These are phyloP conservation scores for Pseudocercospora fijiensis DNA, from an alignment of 2,329 filamentous ascomycete genomes.

Conservation along the genomic window DNA sequence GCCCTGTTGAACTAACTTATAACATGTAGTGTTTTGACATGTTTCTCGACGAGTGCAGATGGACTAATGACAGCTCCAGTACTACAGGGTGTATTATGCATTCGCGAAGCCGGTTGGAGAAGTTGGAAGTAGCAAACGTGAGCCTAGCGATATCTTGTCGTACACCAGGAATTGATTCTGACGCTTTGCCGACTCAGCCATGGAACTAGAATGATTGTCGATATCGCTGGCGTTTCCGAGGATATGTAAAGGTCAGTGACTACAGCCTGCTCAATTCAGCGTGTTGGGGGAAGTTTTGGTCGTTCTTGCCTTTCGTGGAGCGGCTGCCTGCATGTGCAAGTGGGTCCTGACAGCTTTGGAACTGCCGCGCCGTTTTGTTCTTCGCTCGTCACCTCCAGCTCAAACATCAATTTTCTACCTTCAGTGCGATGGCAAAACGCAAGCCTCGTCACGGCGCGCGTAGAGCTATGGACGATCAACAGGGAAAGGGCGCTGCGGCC, in stretches of 20 bases:
- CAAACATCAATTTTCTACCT: neutral
- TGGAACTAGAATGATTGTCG: neutral
- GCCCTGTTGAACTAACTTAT: neutral
- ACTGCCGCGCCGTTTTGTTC: neutral
- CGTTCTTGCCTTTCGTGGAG: neutral
- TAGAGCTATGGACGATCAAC: neutral
- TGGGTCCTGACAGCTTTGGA: neutral
- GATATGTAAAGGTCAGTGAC: too few relatives aligned
- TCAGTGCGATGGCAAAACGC: too few relatives aligned
- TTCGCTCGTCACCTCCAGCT: neutral
- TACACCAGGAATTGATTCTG: too few relatives aligned
- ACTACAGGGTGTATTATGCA: too few relatives aligned
- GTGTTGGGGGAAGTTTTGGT: neutral
- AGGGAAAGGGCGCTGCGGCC: neutral
- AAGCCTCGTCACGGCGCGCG: too few relatives aligned
- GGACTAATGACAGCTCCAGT: neutral
- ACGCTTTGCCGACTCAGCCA: neutral
- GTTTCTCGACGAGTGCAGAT: neutral
- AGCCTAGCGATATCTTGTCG: too few relatives aligned
- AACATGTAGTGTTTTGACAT: neutral
- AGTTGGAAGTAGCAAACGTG: too few relatives aligned
- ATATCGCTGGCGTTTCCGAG: too few relatives aligned
- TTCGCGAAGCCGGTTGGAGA: too few relatives aligned
- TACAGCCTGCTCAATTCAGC: too few relatives aligned
- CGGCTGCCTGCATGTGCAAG: neutral